Percentiles rank a stretch among this genome's conserved stretches.
Evolutionary conservation across 2,329 filamentous ascomycete genomes (phyloP).

Genomic region (Diplodia intermedia): DNA sequence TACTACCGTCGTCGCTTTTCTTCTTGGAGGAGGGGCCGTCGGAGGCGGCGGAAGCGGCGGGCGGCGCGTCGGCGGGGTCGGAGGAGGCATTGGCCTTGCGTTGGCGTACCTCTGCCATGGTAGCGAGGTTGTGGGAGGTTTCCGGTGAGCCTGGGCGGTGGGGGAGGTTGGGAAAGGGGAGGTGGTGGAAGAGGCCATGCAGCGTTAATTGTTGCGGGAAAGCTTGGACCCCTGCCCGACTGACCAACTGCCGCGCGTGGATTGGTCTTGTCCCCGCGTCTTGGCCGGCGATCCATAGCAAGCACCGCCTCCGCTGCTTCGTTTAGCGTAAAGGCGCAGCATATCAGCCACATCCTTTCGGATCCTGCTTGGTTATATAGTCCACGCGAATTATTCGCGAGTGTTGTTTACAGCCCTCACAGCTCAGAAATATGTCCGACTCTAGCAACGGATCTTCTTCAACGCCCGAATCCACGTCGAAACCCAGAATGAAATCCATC

Average conservation of each 20-base stretch:
- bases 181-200: slow-evolving; percentile 2
- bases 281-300: slow-evolving; percentile 7
- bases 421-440: not conserved
- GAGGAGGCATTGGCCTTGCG: slow-evolving; percentile 17
- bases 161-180: not conserved
- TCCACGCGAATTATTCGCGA: not conserved
- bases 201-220: not conserved
- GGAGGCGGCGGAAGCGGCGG: not conserved
- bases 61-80: not conserved
- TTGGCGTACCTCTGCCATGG: slow-evolving; percentile 24
- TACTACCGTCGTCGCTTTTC: not conserved
- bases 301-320: not conserved
- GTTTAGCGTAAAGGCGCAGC: slow-evolving; percentile 9
- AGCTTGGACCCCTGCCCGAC: not conserved
- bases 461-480: not conserved
- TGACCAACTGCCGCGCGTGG: not conserved
- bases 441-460: not conserved
- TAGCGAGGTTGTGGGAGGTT: not conserved
- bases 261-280: not conserved
- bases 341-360: slow-evolving; percentile 12
- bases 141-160: not conserved
- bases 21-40: not conserved
- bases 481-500: not conserved
- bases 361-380: not conserved
- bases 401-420: too few species aligned